phyloP scores from a whole-genome alignment of 768 basidiomycete genomes.

The Suillus plorans region DNA sequence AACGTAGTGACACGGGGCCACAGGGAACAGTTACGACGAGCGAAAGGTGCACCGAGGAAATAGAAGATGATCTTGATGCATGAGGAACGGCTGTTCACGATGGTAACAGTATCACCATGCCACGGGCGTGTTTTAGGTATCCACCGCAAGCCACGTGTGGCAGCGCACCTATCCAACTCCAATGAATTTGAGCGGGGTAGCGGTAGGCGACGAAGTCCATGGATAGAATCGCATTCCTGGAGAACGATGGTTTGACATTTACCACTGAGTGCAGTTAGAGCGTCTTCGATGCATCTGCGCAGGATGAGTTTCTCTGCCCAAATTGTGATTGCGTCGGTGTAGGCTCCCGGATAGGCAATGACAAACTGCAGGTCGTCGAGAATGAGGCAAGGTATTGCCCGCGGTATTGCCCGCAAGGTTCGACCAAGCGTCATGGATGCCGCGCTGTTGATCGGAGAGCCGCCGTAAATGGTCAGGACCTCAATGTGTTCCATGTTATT shows the following conservation, averaged over 20 bases:
- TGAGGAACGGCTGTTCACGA: neutral
- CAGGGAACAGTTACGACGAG: neutral
- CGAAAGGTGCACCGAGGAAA: neutral
- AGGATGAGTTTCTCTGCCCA: neutral
- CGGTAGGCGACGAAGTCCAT: neutral
- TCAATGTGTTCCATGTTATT: neutral
- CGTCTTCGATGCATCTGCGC: neutral
- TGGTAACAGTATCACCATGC: neutral
- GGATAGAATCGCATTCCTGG: neutral
- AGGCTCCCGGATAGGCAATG: fast-evolving
- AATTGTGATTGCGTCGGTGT: neutral
- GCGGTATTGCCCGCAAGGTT: neutral
- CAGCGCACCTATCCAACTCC: neutral
- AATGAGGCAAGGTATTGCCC: neutral
- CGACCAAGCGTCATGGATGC: neutral
- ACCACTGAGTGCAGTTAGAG: neutral
- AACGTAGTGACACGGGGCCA: neutral
- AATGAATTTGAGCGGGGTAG: neutral
- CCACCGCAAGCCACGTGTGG: neutral
- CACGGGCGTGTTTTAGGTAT: neutral
- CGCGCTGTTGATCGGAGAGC: neutral
- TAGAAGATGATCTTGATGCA: neutral
- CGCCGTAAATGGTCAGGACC: neutral
- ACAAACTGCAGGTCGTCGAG: neutral
- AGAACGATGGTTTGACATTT: neutral